Base-by-base conservation (phyloP, 164 flowering plant genomes). In the Vitis amurensis region DNA sequence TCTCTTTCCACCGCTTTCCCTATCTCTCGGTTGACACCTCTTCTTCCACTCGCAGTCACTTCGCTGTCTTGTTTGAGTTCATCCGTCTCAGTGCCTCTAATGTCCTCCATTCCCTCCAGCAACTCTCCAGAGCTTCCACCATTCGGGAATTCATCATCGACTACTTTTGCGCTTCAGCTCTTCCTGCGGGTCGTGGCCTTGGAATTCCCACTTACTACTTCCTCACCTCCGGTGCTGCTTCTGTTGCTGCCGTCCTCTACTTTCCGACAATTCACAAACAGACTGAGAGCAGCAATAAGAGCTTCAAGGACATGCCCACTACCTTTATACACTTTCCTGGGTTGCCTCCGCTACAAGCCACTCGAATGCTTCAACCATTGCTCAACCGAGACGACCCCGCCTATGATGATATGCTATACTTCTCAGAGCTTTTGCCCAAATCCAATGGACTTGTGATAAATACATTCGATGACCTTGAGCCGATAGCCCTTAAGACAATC, bases 121-220 rank as follows among this genome's bases (percentile, higher is more conserved):
- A 15, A 27, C 27, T 68, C 12, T 57, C 73, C 19, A 30, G 6
- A 12, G 8, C 19, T 37, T 71, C 57, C 56, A 55, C 14, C 5
- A 52, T 50, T 50, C 55, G 23, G 19, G 74, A 72, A 2, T 44
- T 68, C 30, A 50, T 66, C 12, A 60, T 66, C 10, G 78, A 74
- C 50, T 65, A 68, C 72, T 74, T 80, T 71, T 74, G 71, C 67
- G 47, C 69, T 29, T 3, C 75, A 1, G 66, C 77, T 11, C 11
- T 74, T 16, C 31, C 64, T 14, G 71, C 68, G 17, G 15, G 73
- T 0, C 11, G 52, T 4, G 11, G 55, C 16, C 65, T 59, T 11
- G 16, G 55, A n/a, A 73, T 81, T 13, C 82, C 84, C 8, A 65
- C 76, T 16, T 78, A 70, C 73, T 71, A 23, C 65, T 74, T 50